Base-by-base conservation (phyloP, 2,329 filamentous ascomycete genomes). In the Colletotrichum sp. region DNA sequence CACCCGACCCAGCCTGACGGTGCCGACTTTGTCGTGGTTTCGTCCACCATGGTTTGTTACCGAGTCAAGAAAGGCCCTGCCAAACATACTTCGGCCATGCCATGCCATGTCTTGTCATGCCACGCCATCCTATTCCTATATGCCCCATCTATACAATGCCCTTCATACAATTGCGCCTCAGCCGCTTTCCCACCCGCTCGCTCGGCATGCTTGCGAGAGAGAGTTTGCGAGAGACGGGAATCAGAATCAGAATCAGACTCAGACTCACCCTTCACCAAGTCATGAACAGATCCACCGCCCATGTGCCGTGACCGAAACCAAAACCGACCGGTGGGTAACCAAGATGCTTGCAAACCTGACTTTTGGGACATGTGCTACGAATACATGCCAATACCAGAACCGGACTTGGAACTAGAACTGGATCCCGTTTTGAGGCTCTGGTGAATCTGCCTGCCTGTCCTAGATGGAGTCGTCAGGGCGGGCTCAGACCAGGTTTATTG, bases 221-320 rank as follows among this genome's bases (percentile, higher is more conserved):
- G 43, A 48, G 43, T 48, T 48, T 48, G 43, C 43, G 28, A 48
- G 18, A 22, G n/a, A 22, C 52, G 32, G 30, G 25, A n/a, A 55
- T 39, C 65, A 67, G 56, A n/a, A 55, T 39, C 65, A 67, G 56
- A 65, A 52, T 52, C 27, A 25, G 27, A 64, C 25, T 52, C 27
- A 39, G 27, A 64, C 25, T 70, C n/a, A 55, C 52, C 32, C 61
- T 52, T 67, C 55, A 56, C 58, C 73, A 72, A 48, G 73, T 67
- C 62, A 75, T 75, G 73, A 72, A 62, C 69, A 68, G 69, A 72
- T 67, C 69, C 73, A 75, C 73, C n/a, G 62, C n/a, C 69, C 68
- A 75, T 75, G 62, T 64, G 69, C 62, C 73, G 69, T 67, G 73
- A n/a, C 64, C 69, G 73, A 75, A 75, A 72, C 73, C 73, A 75